phyloP scores from a whole-genome alignment of 768 basidiomycete species.

The Suillus weaverae region DNA sequence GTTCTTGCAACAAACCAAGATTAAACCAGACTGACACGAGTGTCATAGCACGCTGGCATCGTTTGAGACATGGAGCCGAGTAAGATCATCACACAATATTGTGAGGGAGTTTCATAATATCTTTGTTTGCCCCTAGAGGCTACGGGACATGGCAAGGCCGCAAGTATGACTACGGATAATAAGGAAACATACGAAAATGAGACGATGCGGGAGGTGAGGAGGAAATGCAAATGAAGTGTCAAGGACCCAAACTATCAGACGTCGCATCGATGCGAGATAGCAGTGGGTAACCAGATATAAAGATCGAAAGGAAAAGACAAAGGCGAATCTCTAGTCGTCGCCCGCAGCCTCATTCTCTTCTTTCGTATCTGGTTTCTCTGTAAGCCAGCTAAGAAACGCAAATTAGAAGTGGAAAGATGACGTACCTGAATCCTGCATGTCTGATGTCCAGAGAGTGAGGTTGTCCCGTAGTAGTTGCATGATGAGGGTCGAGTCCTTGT shows the following conservation, averaged over 20 bases:
- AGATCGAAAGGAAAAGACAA: conserved; percentile 23
- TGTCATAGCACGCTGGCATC: not conserved
- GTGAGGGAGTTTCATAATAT: conserved; percentile 24
- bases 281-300: conserved; percentile 12
- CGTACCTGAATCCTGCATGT: conserved; percentile 91
- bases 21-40: not conserved
- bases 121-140: conserved; percentile 36
- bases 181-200: conserved; percentile 29
- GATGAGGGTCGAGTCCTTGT: conserved; percentile 98
- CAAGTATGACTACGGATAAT: conserved; percentile 38
- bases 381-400: conserved; percentile 22
- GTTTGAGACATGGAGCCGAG: not conserved
- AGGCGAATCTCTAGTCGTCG: conserved; percentile 54
- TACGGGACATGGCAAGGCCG: conserved; percentile 22
- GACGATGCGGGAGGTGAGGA: conserved; percentile 34
- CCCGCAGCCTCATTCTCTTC: conserved; percentile 65
- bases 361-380: conserved; percentile 74
- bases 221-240: conserved; percentile 34
- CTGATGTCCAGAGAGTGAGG: conserved; percentile 96
- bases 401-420: conserved; percentile 13
- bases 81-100: not conserved
- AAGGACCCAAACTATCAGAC: conserved; percentile 20
- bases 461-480: conserved; percentile 97
- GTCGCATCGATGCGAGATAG: conserved; percentile 14
- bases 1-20: not conserved